A percentile compares a stretch with the other conserved stretches of the same genome.
Evolutionary conservation across 805 yeast species (phyloP).

Genomic region (Myxozyma neotropica): DNA sequence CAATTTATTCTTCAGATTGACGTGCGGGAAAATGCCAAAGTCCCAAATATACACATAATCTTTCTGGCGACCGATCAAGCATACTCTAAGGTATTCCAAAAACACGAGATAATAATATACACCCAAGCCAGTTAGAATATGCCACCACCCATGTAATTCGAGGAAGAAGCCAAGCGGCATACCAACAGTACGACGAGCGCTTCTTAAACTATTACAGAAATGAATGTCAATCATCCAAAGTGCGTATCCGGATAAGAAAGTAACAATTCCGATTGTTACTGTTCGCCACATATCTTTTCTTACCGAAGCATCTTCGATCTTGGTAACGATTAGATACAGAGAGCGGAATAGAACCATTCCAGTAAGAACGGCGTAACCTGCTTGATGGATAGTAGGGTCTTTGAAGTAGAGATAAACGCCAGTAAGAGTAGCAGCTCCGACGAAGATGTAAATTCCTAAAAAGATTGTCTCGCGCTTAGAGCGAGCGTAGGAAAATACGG

Average conservation of each 20-base stretch:
- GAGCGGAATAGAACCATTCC: slow-evolving; percentile 70
- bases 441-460: slow-evolving; percentile 53
- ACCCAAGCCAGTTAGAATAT: slow-evolving; percentile 66
- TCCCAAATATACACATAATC: slow-evolving; percentile 62
- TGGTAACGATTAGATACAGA: slow-evolving; percentile 50
- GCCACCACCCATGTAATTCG: slow-evolving; percentile 99
- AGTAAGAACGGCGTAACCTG: slow-evolving; percentile 77
- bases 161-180: slow-evolving; percentile 82
- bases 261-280: slow-evolving; percentile 59
- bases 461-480: slow-evolving; percentile 45
- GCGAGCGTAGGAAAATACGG: slow-evolving; percentile 65
- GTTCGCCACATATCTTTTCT: slow-evolving; percentile 55
- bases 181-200: slow-evolving; percentile 65
- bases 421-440: slow-evolving; percentile 65
- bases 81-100: slow-evolving; percentile 71
- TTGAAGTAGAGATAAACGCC: slow-evolving; percentile 69
- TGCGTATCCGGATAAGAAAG: slow-evolving; percentile 73
- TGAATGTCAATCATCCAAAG: slow-evolving; percentile 91
- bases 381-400: slow-evolving; percentile 88
- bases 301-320: slow-evolving; percentile 56
- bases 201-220: slow-evolving; percentile 63
- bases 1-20: slow-evolving; percentile 36
- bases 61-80: slow-evolving; percentile 59
- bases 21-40: slow-evolving; percentile 57
- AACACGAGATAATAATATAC: slow-evolving; percentile 83